Conservation (phyloP, 495 filamentous ascomycete genomes). For the Penicillium steckii region DNA sequence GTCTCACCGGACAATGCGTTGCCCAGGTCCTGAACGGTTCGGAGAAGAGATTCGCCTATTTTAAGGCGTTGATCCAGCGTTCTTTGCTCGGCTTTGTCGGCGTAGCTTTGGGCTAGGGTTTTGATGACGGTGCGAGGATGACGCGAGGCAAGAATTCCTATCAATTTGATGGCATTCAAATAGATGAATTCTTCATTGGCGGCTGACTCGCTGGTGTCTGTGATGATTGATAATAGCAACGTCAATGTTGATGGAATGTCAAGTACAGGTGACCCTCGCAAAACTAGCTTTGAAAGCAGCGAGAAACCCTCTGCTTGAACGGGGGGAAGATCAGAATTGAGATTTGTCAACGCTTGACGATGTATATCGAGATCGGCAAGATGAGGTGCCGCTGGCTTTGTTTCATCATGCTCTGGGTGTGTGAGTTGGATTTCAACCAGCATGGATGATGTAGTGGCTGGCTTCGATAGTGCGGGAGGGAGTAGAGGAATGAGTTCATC, state of each 20-base stretch:
- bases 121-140: slow-evolving; percentile 66
- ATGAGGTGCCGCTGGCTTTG: slow-evolving; percentile 38
- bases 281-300: slow-evolving; percentile 64
- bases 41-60: slow-evolving; percentile 70
- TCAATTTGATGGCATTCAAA: slow-evolving; percentile 65
- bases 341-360: slow-evolving; percentile 67
- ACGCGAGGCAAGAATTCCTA: slow-evolving; percentile 60
- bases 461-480: slow-evolving; percentile 33
- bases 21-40: slow-evolving; percentile 65
- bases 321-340: slow-evolving; percentile 73
- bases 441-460: slow-evolving; percentile 53
- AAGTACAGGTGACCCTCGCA: slow-evolving; percentile 59
- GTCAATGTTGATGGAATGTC: slow-evolving; percentile 68
- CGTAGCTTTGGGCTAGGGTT: slow-evolving; percentile 67
- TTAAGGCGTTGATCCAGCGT: slow-evolving; percentile 66
- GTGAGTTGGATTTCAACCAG: slow-evolving; percentile 56
- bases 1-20: slow-evolving; percentile 58
- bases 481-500: slow-evolving; percentile 43
- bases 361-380: slow-evolving; percentile 69
- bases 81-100: slow-evolving; percentile 58
- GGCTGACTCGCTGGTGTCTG: slow-evolving; percentile 43
- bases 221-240: slow-evolving; percentile 64
- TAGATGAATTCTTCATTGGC: slow-evolving; percentile 71
- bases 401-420: slow-evolving; percentile 51
- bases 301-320: slow-evolving; percentile 77